Conservation (phyloP, 2,329 filamentous ascomycete genomes). For the Fusarium citri region DNA sequence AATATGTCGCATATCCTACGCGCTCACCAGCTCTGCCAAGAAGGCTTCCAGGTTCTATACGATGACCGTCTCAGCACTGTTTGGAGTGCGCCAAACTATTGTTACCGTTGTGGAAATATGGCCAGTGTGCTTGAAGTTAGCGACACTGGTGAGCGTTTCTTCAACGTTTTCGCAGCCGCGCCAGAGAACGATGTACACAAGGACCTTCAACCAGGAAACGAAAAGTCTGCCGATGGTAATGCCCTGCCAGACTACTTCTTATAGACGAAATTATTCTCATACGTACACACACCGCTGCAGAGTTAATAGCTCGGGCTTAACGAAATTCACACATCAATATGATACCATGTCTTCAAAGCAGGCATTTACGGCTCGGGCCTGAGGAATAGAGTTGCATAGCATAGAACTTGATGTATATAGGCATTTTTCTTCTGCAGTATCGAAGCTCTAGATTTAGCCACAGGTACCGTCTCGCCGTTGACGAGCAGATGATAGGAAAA, state of each 20-base stretch:
- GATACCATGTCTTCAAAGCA: slow-evolving; percentile 45
- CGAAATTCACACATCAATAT: slow-evolving; percentile 37
- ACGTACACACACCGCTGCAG: slow-evolving; percentile 17
- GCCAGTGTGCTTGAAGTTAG: slow-evolving; percentile 97
- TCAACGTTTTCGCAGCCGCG: slow-evolving; percentile 97
- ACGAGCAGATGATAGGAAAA: slow-evolving; percentile 38
- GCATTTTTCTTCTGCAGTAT: slow-evolving; percentile 31
- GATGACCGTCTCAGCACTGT: slow-evolving; percentile 95
- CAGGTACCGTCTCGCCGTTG: slow-evolving; percentile 23
- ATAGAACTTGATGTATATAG: slow-evolving; percentile 44
- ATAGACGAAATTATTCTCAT: slow-evolving; percentile 51
- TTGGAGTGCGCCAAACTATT: slow-evolving; percentile 98
- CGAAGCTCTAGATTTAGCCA: slow-evolving; percentile 30
- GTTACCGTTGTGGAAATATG: slow-evolving; percentile 96
- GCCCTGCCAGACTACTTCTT: slow-evolving; percentile 79
- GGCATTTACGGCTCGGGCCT: slow-evolving; percentile 25
- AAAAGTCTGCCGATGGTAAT: slow-evolving; percentile 74
- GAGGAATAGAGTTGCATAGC: slow-evolving; percentile 42
- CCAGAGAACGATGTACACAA: slow-evolving; percentile 95
- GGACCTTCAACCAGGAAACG: slow-evolving; percentile 80
- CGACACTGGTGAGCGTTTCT: slow-evolving; percentile 90
- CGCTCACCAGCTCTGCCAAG: slow-evolving; percentile 98
- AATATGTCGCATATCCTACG: slow-evolving; percentile 97
- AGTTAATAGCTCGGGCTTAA: slow-evolving; percentile 31
- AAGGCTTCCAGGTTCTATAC: slow-evolving; percentile 96